Percentiles rank a stretch among this genome's conserved stretches.
These are phyloP conservation scores for Geoglossum cookeanum DNA, from an alignment of 2,329 filamentous ascomycete species.

Conservation along the genomic window DNA sequence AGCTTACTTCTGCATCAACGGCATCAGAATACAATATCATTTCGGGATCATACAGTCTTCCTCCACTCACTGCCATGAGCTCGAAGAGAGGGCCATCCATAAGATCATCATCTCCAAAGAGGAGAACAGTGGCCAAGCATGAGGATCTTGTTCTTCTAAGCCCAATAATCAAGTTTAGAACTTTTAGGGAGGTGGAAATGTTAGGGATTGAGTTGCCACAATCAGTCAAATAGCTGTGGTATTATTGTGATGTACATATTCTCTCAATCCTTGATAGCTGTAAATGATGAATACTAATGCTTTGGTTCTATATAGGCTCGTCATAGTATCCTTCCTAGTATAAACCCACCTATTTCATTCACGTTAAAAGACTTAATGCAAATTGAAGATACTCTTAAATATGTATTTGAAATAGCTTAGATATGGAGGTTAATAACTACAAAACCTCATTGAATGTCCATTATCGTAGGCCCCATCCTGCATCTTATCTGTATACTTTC, in stretches of 20 bases:
- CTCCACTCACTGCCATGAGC: not conserved
- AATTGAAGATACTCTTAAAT: too few species aligned
- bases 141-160: not conserved
- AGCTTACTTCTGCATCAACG: not conserved
- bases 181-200: not conserved
- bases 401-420: not conserved
- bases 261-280: not conserved
- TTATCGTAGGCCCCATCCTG: not conserved
- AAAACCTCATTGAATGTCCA: not conserved
- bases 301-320: not conserved
- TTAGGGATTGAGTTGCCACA: not conserved
- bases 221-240: not conserved
- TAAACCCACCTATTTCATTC: not conserved
- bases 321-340: not conserved
- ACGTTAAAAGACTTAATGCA: not conserved
- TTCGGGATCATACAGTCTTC: not conserved
- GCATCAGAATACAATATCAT: not conserved
- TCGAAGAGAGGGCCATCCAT: not conserved
- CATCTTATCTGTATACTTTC: too few species aligned
- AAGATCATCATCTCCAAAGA: not conserved
- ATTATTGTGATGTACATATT: not conserved
- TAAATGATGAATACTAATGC: not conserved
- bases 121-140: not conserved
- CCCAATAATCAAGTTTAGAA: not conserved
- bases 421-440: not conserved